phyloP scores from a whole-genome alignment of 805 yeast genomes.

The Sungouiella thailandica region DNA sequence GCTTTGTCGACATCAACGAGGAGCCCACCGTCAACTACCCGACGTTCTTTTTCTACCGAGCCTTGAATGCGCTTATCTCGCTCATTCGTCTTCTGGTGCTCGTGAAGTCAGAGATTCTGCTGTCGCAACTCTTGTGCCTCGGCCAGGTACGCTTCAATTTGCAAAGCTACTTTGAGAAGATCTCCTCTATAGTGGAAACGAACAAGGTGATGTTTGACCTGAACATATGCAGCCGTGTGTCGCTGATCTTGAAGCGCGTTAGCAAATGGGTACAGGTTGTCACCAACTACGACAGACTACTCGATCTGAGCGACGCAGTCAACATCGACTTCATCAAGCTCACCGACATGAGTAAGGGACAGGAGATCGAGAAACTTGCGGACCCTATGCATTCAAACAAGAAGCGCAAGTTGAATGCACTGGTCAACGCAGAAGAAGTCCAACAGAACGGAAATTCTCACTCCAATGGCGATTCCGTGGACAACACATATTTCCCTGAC shows the following conservation, averaged over 20 bases:
- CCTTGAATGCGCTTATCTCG: conserved; percentile 48
- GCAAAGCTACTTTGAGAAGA: conserved; percentile 2
- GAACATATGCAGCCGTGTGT: conserved; percentile 8
- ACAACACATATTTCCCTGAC: not conserved
- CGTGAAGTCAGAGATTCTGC: conserved; percentile 28
- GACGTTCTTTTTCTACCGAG: conserved; percentile 49
- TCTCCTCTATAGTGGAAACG: conserved; percentile 3
- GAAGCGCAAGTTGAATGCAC: not conserved
- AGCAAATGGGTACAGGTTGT: conserved; percentile 13
- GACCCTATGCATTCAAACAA: conserved; percentile 14
- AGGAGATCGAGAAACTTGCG: conserved; percentile 27
- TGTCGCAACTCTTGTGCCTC: conserved; percentile 1
- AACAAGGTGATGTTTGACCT: conserved; percentile 2
- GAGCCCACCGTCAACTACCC: conserved; percentile 40
- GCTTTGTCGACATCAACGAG: conserved; percentile 36
- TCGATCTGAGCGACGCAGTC: conserved; percentile 1
- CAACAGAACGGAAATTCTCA: not conserved
- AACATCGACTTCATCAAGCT: conserved; percentile 19
- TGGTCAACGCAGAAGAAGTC: not conserved
- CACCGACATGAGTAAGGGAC: conserved; percentile 26
- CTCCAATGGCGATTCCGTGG: not conserved
- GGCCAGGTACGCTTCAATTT: conserved; percentile 4
- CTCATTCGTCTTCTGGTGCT: conserved; percentile 43
- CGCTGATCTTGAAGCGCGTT: conserved; percentile 21
- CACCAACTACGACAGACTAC: conserved; percentile 1